Conservation (phyloP, 2,329 filamentous ascomycete species). For the Cladophialophora exuberans region DNA sequence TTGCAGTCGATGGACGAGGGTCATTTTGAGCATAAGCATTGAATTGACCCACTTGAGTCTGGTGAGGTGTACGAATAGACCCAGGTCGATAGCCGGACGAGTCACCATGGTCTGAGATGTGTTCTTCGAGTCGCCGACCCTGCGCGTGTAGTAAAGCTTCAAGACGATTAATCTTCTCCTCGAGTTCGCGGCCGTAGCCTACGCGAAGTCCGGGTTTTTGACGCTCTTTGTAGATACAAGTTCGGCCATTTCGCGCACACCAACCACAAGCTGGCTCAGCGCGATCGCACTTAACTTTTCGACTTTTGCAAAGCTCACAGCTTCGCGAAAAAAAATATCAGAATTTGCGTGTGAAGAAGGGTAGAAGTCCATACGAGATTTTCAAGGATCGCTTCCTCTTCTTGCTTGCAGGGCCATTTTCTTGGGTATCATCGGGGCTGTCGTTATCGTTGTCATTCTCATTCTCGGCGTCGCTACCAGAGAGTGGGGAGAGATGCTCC, state of each 20-base stretch:
- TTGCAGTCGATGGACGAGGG: slow-evolving; percentile 24
- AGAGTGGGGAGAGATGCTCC: slow-evolving; percentile 25
- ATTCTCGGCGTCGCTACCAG: slow-evolving; percentile 27
- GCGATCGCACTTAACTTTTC: slow-evolving; percentile 48
- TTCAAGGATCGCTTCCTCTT: slow-evolving; percentile 61
- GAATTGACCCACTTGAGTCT: slow-evolving; percentile 13
- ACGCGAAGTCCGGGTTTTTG: slow-evolving; percentile 70
- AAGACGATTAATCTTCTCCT: slow-evolving; percentile 59
- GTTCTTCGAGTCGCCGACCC: slow-evolving; percentile 33
- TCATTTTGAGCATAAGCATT: slow-evolving; percentile 23
- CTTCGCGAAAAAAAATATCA: slow-evolving; percentile 30
- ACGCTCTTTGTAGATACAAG: slow-evolving; percentile 70
- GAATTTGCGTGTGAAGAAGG: neutral
- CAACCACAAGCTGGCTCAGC: slow-evolving; percentile 67
- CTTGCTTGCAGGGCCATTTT: slow-evolving; percentile 22
- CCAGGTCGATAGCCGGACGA: slow-evolving; percentile 15
- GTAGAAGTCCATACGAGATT: slow-evolving; percentile 29
- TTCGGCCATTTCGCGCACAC: slow-evolving; percentile 68
- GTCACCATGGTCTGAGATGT: slow-evolving; percentile 31
- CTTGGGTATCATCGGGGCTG: slow-evolving; percentile 14
- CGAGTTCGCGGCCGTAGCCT: slow-evolving; percentile 65
- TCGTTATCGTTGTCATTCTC: slow-evolving; percentile 24
- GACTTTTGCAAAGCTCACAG: slow-evolving; percentile 48
- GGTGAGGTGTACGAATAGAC: slow-evolving; percentile 17
- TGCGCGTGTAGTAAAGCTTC: slow-evolving; percentile 41